phyloP scores from a whole-genome alignment of 345 rosid species.

The Populus tremula region DNA sequence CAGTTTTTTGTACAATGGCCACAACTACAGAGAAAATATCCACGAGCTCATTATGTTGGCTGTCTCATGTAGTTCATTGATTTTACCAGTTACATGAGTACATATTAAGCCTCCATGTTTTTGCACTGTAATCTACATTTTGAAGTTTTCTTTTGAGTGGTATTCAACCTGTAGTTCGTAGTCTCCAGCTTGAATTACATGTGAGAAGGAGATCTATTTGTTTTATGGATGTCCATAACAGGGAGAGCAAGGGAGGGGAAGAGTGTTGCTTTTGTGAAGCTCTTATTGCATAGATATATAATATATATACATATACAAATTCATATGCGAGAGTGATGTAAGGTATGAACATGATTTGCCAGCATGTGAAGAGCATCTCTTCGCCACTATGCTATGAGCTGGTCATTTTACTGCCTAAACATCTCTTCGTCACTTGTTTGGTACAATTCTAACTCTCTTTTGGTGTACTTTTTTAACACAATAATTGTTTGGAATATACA shows the following conservation, averaged over 20 bases:
- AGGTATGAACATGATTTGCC: too few relatives aligned
- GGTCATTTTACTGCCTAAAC: too few relatives aligned
- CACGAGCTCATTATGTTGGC: slow-evolving; percentile 73
- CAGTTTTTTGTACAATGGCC: slow-evolving; percentile 93
- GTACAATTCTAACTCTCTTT: too few relatives aligned
- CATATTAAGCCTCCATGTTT: too few relatives aligned
- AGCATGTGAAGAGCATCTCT: too few relatives aligned
- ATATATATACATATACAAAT: neutral
- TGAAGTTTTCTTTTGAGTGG: neutral
- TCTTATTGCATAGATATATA: neutral
- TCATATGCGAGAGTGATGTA: too few relatives aligned
- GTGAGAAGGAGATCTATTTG: neutral
- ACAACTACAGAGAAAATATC: slow-evolving; percentile 56
- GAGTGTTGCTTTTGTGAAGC: neutral
- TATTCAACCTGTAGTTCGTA: neutral
- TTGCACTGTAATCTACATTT: neutral
- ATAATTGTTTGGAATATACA: too few relatives aligned
- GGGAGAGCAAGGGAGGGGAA: too few relatives aligned
- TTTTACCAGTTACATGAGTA: neutral
- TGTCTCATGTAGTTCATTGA: slow-evolving; percentile 56
- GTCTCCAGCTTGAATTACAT: neutral
- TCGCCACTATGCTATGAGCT: too few relatives aligned
- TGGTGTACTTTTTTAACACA: too few relatives aligned
- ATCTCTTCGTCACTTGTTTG: too few relatives aligned
- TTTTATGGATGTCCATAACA: neutral